Conservation (phyloP, 106 monocot genomes). For the Dendrobium nobile region DNA sequence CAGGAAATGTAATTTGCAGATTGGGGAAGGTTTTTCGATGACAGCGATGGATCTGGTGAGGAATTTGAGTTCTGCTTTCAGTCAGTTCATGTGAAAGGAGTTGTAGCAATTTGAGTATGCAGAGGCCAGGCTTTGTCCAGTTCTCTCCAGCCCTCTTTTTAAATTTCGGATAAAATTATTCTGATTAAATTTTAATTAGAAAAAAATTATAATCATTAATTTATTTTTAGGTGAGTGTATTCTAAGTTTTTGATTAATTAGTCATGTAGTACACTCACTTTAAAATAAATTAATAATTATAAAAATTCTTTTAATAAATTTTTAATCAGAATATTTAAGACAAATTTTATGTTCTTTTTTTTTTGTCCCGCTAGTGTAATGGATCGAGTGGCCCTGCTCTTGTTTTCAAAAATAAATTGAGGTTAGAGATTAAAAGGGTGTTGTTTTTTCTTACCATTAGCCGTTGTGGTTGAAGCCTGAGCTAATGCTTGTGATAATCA, state of each 20-base stretch:
- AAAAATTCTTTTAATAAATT: too few species aligned
- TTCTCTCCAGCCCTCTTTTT: neutral
- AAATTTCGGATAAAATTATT: neutral
- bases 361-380: neutral
- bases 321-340: too few species aligned
- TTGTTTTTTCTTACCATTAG: neutral
- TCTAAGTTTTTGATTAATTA: too few species aligned
- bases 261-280: too few species aligned
- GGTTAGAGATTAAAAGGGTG: neutral
- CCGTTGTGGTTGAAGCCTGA: neutral
- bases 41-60: slow-evolving; percentile 66
- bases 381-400: neutral
- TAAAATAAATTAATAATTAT: too few species aligned
- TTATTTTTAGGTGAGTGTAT: too few species aligned
- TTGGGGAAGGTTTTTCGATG: slow-evolving; percentile 71
- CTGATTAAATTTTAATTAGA: too few species aligned
- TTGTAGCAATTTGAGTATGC: neutral
- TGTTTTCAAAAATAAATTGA: neutral
- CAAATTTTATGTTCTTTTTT: neutral
- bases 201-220: too few species aligned
- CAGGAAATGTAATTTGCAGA: slow-evolving; percentile 19
- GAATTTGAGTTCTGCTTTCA: slow-evolving; percentile 46
- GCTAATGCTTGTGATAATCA: neutral
- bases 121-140: too few species aligned
- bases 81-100: slow-evolving; percentile 22